Evolutionary conservation across 768 basidiomycete genomes (phyloP), one percentile per base, ranked within the genome.

Genomic region (Tricholoma sp.): DNA sequence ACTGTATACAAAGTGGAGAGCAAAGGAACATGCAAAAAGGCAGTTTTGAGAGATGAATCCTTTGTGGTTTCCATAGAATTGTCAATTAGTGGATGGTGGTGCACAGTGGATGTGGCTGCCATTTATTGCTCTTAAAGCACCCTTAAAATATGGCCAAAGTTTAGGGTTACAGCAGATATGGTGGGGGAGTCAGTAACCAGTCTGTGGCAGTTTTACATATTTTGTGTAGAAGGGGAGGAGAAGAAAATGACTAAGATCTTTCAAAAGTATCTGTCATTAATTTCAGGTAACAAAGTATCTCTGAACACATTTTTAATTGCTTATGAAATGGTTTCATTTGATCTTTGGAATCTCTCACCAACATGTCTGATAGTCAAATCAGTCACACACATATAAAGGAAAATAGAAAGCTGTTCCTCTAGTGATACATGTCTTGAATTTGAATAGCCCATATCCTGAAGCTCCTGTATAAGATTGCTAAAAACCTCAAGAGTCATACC

Each of bases 1-100:
- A 1, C 59, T 32, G 54, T 71, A 69, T 9, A 45, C 54, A 49
- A 71, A 71, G 3, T 20, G 13, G 1, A 71, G n/a, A 17, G 65
- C 54, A 53, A 69, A n/a, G n/a, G n/a, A n/a, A n/a, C n/a, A n/a
- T n/a, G n/a, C n/a, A n/a, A n/a, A n/a, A n/a, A n/a, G n/a, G n/a
- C n/a, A n/a, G n/a, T n/a, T n/a, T n/a, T n/a, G n/a, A n/a, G n/a
- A n/a, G n/a, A n/a, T n/a, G n/a, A n/a, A n/a, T n/a, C n/a, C n/a
- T n/a, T n/a, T n/a, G n/a, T n/a, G n/a, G n/a, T n/a, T n/a, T n/a
- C n/a, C n/a, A n/a, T n/a, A n/a, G n/a, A n/a, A n/a, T n/a, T n/a
- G n/a, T n/a, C n/a, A n/a, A n/a, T n/a, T n/a, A n/a, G n/a, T n/a
- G n/a, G n/a, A n/a, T n/a, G n/a, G n/a, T n/a, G n/a, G n/a, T n/a